A percentile compares a stretch with the other conserved stretches of the same genome.
These are phyloP conservation scores for Ambrosiella xylebori DNA, from an alignment of 2,329 filamentous ascomycete species.

Conservation along the genomic window DNA sequence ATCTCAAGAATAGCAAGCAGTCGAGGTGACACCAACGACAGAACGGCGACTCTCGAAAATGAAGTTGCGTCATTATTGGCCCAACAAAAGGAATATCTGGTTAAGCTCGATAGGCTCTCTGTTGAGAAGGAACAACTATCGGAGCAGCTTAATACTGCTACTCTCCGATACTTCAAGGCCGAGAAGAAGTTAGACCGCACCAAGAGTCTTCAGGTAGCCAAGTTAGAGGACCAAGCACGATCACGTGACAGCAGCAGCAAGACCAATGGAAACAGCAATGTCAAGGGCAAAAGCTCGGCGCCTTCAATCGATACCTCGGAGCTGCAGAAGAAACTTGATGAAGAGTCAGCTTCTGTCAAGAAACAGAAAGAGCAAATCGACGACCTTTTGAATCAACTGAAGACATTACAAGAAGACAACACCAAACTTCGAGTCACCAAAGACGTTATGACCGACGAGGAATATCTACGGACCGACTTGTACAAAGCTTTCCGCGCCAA, in stretches of 20 bases:
- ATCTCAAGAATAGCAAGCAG: conserved; percentile 38
- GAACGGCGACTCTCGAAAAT: conserved; percentile 54
- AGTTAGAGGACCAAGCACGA: conserved; percentile 77
- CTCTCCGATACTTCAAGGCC: conserved; percentile 80
- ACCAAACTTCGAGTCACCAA: conserved; percentile 42
- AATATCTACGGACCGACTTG: conserved; percentile 79
- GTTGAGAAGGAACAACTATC: conserved; percentile 72
- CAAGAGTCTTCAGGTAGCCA: conserved; percentile 77
- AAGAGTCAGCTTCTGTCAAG: conserved; percentile 54
- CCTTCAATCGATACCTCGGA: conserved; percentile 43
- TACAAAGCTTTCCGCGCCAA: conserved; percentile 85
- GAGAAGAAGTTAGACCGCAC: conserved; percentile 86
- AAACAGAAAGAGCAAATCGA: conserved; percentile 86
- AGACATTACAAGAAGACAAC: conserved; percentile 58
- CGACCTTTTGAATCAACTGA: conserved; percentile 59
- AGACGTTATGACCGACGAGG: conserved; percentile 64
- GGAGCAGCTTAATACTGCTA: conserved; percentile 74
- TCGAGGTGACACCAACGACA: conserved; percentile 41
- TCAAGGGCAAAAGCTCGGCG: conserved; percentile 19
- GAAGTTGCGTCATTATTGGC: conserved; percentile 62
- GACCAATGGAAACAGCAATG: conserved; percentile 17
- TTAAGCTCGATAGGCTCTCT: conserved; percentile 57
- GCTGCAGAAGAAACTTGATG: conserved; percentile 58
- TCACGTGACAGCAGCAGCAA: conserved; percentile 38
- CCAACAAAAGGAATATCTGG: conserved; percentile 62